Evolutionary conservation across 225 moss, liverwort and hornwort genomes (phyloP).

Genomic region (Pleurozium schreberi): DNA sequence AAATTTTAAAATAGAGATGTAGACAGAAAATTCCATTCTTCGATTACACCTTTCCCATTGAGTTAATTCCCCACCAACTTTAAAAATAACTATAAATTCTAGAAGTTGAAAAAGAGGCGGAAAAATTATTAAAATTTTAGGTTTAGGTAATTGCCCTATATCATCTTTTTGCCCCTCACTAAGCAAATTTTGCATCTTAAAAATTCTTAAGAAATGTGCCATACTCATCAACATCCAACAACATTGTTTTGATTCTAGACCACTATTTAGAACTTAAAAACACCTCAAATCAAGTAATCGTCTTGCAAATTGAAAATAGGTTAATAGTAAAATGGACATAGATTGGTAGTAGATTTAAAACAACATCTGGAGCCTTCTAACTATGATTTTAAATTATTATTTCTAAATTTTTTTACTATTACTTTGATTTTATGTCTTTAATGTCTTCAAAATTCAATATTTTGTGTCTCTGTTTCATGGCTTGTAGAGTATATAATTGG

Average conservation of each 20-base stretch:
- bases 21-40: not conserved
- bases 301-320: accelerated
- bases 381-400: not conserved
- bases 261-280: not conserved
- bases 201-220: not conserved
- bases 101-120: not conserved
- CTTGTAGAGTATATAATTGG: not conserved
- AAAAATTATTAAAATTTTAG: not conserved
- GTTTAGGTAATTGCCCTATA: not conserved
- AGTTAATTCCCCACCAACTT: not conserved
- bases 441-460: not conserved
- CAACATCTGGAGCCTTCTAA: not conserved
- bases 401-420: not conserved
- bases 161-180: not conserved
- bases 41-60: not conserved
- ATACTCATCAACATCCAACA: not conserved
- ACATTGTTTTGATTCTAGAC: not conserved
- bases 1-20: not conserved
- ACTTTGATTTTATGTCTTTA: not conserved
- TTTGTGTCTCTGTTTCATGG: not conserved
- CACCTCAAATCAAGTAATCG: accelerated
- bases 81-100: not conserved
- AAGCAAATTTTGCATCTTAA: not conserved
- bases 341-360: not conserved
- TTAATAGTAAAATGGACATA: not conserved